These are phyloP conservation scores for Shiraia bambusicola DNA, from an alignment of 2,329 filamentous ascomycete species.

Conservation along the genomic window DNA sequence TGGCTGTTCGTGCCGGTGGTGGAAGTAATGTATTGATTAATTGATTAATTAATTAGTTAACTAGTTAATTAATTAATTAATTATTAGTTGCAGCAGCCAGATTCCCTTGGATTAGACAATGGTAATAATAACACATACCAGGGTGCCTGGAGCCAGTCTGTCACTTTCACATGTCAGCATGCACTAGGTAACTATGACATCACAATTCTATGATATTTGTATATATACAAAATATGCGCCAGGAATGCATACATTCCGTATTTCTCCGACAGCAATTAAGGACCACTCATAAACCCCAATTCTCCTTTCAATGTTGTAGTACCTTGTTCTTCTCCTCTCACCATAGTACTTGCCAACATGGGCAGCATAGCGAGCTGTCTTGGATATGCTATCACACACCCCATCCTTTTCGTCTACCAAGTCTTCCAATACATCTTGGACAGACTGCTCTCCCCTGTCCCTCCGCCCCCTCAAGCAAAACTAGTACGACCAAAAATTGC, in stretches of 20 bases:
- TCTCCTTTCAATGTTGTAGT: no score
- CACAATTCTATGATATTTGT: slow-evolving; percentile 14
- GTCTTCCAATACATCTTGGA: slow-evolving; percentile 65
- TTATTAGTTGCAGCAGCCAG: no score
- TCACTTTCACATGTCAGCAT: slow-evolving; percentile 25
- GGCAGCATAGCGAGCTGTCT: slow-evolving; percentile 16
- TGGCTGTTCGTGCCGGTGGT: no score
- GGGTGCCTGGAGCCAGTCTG: neutral
- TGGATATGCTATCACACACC: slow-evolving; percentile 39
- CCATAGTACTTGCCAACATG: slow-evolving; percentile 13
- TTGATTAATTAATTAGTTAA: no score
- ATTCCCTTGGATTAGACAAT: no score
- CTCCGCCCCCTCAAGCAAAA: slow-evolving; percentile 61
- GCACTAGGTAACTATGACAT: slow-evolving; percentile 30
- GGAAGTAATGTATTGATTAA: no score
- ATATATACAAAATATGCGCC: no score
- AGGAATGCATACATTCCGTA: neutral
- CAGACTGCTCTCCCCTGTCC: slow-evolving; percentile 67
- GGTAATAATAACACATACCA: no score
- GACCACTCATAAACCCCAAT: no score
- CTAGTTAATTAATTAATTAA: no score
- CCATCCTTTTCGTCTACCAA: slow-evolving; percentile 63
- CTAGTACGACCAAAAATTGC: slow-evolving; percentile 61
- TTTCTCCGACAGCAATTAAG: neutral
- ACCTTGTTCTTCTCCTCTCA: neutral